Evolutionary conservation across 805 yeast species (phyloP), one percentile per base, ranked within the genome.

Genomic region (Sporopachydermia lactativora): DNA sequence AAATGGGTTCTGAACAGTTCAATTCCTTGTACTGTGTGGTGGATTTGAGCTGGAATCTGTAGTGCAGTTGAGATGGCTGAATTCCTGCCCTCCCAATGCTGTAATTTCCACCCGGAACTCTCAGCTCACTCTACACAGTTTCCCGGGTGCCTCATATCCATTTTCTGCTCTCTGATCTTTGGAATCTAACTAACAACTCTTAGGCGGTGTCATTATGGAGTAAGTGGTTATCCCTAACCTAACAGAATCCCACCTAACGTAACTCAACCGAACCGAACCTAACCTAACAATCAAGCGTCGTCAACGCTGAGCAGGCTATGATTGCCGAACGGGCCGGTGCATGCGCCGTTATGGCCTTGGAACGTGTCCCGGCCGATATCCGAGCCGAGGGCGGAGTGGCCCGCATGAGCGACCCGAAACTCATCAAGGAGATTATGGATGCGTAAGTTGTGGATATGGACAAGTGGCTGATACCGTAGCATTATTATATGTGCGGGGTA

Each of bases 291-390:
- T n/a, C 15, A 35, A 52, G 55, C 53, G 92, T 81, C 34, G 84
- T 81, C 44, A 80, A 68, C 44, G 77, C 78, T 28, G 92, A 82
- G 52, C 92, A 82, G 61, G 94, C 94, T 16, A 57, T 65, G 36
- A 72, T 82, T 40, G 94, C 94, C 17, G 89, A 82, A 58, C 66
- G 62, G 41, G 89, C 94, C 3, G 94, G 94, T 45, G 94, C 94
- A 11, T 79, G 83, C 61, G 89, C 94, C 11, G 94, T 82, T 16
- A 82, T 82, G 94, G 94, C 94, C 3, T 66, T 82, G 47, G 94
- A 82, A 61, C 64, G 79, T 50, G 83, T 82, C 43, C 94, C 94
- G 6, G 85, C 92, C 4, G 92, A 82, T 55, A 82, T 82, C 73
- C 71, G 92, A 53, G 77, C 73, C 46, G 73, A 79, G 41, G 89